Base-by-base conservation (phyloP, 352 stramenopile species). In the Aphanomyces euteiches region DNA sequence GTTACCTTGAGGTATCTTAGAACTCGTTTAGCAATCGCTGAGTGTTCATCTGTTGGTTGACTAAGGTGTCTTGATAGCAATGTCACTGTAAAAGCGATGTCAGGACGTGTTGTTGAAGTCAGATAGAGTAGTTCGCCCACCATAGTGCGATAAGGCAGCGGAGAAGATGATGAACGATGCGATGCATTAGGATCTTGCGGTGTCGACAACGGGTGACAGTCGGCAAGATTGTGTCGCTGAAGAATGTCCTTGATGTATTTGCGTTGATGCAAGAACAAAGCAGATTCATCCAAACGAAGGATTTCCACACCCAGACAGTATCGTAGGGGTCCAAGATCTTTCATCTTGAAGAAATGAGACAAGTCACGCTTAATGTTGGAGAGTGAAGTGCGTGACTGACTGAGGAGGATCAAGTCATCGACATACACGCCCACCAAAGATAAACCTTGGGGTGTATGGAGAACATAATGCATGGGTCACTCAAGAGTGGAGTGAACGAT, bases 101-200 rank as follows among this genome's bases (percentile, higher is more conserved):
- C 63, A 28, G 38, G 40, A 7, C 63, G n/a, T 40, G 63, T 43
- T 0, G 28, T 28, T 38, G 63, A 64, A 7, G 50, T 41, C 12
- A 69, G 53, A 66, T 69, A 63, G 6, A 57, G 43, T 17, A 69
- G 38, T 10, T 34, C 63, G 37, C 63, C 63, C 37, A 69, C 63
- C 40, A 69, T 1, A 28, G 59, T 69, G 34, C 63, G 47, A 34
- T 69, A 69, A 13, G 63, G 63, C 45, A 53, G n/a, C 13, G 45
- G 1, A 53, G 45, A 53, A n/a, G 45, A 53, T 15, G 45, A n/a
- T n/a, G 45, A n/a, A n/a, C 13, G 13, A 53, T 15, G 13, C 13
- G 45, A 2, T n/a, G 13, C 13, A 53, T 19, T 19, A 53, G 45
- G 13, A n/a, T 53, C 45, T 53, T 53, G 45, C 13, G 45, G 45